phyloP scores from a whole-genome alignment of 306 rosid species.

The Acacia crassicarpa region DNA sequence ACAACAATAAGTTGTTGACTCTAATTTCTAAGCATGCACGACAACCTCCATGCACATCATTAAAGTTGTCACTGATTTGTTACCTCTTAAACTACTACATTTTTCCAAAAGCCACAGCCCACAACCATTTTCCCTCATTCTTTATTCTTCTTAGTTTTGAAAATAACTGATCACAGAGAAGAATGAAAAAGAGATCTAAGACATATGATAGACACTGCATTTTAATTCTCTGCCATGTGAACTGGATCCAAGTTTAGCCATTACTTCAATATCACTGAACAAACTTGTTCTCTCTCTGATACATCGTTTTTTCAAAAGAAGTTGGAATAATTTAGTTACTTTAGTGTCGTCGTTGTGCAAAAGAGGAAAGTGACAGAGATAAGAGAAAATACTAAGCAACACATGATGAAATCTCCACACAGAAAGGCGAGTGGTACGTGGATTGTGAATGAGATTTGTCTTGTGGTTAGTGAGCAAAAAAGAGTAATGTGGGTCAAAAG shows the following conservation, averaged over 20 bases:
- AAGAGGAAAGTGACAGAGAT: not conserved
- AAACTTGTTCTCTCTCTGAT: not conserved
- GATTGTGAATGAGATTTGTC: constrained; percentile 30
- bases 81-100: constrained; percentile 30
- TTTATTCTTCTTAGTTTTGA: not conserved
- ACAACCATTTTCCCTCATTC: not conserved
- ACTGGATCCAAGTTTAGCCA: not conserved
- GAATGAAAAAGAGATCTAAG: not conserved
- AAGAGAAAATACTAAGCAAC: not conserved
- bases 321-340: not conserved
- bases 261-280: not conserved
- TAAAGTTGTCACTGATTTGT: constrained; percentile 31
- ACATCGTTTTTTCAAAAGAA: not conserved
- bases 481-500: constrained; percentile 34
- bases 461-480: constrained; percentile 34
- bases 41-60: constrained; percentile 45
- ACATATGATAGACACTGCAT: not conserved
- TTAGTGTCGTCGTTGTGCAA: not conserved
- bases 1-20: constrained; percentile 38
- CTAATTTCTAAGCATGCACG: constrained; percentile 48
- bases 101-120: constrained; percentile 41
- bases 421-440: constrained; percentile 12
- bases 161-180: not conserved
- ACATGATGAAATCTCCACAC: not conserved
- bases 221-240: not conserved